Evolutionary conservation across 2,329 filamentous ascomycete genomes (phyloP).

Genomic region (Colletotrichum karsti): DNA sequence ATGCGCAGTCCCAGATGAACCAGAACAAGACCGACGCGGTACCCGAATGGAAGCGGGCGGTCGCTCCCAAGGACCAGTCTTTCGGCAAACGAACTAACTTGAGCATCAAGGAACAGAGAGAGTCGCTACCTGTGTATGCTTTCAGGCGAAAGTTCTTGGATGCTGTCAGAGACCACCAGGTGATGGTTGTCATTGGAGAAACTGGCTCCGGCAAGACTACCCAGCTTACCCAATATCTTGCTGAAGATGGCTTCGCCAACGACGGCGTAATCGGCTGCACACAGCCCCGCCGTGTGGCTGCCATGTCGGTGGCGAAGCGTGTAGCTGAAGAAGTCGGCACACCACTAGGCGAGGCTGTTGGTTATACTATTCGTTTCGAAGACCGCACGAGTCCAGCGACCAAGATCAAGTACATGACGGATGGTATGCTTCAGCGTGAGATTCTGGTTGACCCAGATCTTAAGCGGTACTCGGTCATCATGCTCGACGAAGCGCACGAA

Average conservation of each 20-base stretch:
- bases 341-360: conserved; percentile 88
- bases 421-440: conserved; percentile 97
- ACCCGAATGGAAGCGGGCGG: conserved; percentile 92
- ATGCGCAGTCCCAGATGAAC: conserved; percentile 59
- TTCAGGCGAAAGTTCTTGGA: conserved; percentile 90
- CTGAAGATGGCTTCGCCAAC: conserved; percentile 89
- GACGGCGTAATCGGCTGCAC: conserved; percentile 94
- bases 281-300: conserved; percentile 94
- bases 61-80: conserved; percentile 80
- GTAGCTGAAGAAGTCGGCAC: conserved; percentile 96
- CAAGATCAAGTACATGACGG: conserved; percentile 99
- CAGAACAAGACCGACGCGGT: conserved; percentile 72
- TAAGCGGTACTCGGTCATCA: conserved; percentile 92
- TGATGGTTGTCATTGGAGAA: conserved; percentile 95
- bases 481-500: conserved; percentile 98
- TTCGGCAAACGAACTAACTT: conserved; percentile 88
- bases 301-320: conserved; percentile 97
- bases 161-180: conserved; percentile 86
- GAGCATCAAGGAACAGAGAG: conserved; percentile 94
- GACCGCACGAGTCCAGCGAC: conserved; percentile 89
- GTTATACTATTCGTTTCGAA: conserved; percentile 97
- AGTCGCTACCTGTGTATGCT: conserved; percentile 86
- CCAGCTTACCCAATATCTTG: conserved; percentile 93
- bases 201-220: conserved; percentile 98
- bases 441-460: conserved; percentile 92